Evolutionary conservation across 305 asterid genomes (phyloP).

Genomic region (Rubia balearica): DNA sequence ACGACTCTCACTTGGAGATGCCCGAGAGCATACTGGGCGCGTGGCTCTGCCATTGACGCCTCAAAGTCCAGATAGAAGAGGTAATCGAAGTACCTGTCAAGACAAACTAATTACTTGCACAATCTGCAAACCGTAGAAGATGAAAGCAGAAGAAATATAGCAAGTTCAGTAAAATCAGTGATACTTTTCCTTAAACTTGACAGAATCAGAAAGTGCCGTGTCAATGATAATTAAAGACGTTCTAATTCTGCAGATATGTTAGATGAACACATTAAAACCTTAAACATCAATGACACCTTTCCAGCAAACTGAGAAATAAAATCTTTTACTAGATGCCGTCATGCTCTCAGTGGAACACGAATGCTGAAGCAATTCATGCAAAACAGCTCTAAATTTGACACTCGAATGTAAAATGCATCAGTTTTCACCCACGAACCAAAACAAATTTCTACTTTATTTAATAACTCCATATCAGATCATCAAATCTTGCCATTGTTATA

Average conservation of each 20-base stretch:
- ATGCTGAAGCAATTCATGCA: not conserved
- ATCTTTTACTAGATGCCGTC: not conserved
- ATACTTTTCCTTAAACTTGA: not conserved
- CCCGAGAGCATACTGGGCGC: slow-evolving; percentile 74
- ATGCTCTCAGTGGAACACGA: not conserved
- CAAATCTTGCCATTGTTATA: too few relatives aligned
- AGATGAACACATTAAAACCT: not conserved
- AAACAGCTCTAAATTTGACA: not conserved
- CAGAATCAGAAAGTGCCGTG: not conserved
- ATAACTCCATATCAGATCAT: too few relatives aligned
- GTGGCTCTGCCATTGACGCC: slow-evolving; percentile 95
- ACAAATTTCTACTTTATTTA: not conserved
- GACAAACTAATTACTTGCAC: slow-evolving; percentile 17
- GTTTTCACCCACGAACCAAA: not conserved
- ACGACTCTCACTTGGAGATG: slow-evolving; percentile 64
- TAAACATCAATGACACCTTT: not conserved
- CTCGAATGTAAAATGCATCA: not conserved
- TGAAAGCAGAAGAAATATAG: not conserved
- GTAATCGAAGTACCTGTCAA: slow-evolving; percentile 87
- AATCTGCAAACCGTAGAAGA: not conserved
- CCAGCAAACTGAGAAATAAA: not conserved
- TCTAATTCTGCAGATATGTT: not conserved
- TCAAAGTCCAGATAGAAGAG: slow-evolving; percentile 89
- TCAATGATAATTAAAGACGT: not conserved
- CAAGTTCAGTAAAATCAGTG: not conserved